Base-by-base conservation (phyloP, 1,284 basidiomycete species). In the Ustilago xerochloae region DNA sequence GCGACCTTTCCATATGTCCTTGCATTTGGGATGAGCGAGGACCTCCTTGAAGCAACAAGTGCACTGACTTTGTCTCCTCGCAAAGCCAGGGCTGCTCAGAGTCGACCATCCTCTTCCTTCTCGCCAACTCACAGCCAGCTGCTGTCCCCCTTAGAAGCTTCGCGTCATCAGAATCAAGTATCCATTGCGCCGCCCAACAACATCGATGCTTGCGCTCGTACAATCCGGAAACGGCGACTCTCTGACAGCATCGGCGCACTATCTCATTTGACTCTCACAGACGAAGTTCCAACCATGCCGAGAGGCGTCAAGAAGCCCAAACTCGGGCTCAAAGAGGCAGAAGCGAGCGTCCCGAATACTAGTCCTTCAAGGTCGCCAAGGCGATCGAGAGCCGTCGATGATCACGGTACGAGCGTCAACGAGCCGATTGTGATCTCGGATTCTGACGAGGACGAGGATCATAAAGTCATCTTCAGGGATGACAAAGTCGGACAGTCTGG, bases 21-120 rank as follows among this genome's bases (percentile, higher is more conserved):
- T 29, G 18, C 22, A 12, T 46, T 33, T 53, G 66, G 46, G 32
- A 69, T 69, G 66, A 45, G 39, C 60, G 66, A 69, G 24, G 45
- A 56, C 22, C 32, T 69, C 24, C 56, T 69, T 35, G 24, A 51
- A 39, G 66, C 66, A 1, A 48, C 66, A 9, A 52, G 29, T 13
- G 61, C 50, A 26, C 56, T 69, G 6, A 63, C 43, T n/a, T 32
- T 69, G 3, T 69, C 66, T 12, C 61, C 66, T 43, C 60, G 56
- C 33, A 54, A 49, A 51, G 33, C 38, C 20, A 35, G 38, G 35
- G 26, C 16, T 24, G 24, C n/a, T 22, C n/a, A 12, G 22, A 6
- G 18, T 12, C 9, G 16, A 26, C 16, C 36, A 12, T 33, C n/a
- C 16, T 29, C 26, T 13, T 18, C 18, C 43, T 18, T 24, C 15